Evolutionary conservation across 2,329 filamentous ascomycete species (phyloP).

Genomic region (Colletotrichum chrysophilum): DNA sequence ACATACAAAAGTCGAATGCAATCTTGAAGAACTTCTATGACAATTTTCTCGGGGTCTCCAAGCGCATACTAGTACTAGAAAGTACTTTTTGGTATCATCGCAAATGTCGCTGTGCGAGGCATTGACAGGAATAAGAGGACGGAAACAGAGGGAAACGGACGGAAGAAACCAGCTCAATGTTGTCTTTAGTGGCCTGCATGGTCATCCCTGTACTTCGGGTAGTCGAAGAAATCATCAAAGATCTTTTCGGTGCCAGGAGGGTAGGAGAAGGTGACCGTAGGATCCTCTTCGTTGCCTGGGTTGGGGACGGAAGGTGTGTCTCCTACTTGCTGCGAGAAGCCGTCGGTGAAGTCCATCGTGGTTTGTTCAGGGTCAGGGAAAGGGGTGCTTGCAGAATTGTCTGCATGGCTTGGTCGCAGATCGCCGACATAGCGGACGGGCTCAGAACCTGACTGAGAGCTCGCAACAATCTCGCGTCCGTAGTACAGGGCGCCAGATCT

Average conservation of each 20-base stretch:
- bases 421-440: not conserved
- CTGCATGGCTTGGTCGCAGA: not conserved
- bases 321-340: not conserved
- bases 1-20: not conserved
- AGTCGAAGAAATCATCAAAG: not conserved
- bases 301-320: not conserved
- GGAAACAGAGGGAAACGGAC: not conserved
- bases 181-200: not conserved
- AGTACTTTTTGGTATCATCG: not conserved
- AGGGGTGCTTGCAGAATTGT: not conserved
- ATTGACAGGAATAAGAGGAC: not conserved
- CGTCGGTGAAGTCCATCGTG: not conserved
- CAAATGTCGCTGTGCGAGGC: not conserved
- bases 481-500: not conserved
- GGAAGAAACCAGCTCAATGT: accelerated
- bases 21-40: not conserved
- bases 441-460: not conserved
- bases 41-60: not conserved
- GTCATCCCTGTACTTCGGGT: not conserved
- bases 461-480: not conserved
- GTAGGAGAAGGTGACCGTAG: not conserved
- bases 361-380: not conserved
- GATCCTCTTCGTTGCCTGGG: not conserved
- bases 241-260: not conserved
- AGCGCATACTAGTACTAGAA: not conserved